Conservation (phyloP, 129 eudicot genomes). For the Ambrosia trifida region DNA sequence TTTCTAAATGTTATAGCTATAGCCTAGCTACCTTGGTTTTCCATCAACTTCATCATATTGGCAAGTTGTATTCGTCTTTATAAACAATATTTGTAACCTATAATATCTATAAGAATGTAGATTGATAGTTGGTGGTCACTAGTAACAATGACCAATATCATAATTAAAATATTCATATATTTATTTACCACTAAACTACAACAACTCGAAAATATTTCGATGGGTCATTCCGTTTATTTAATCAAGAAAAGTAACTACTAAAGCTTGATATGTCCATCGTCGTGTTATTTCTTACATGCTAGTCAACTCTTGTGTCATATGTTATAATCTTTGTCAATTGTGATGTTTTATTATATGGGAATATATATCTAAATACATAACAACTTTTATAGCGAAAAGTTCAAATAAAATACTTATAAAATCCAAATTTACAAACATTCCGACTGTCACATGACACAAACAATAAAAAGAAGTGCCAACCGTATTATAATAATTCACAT, state of each 20-base stretch:
- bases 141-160: neutral
- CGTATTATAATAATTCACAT: conserved; percentile 27
- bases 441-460: conserved; percentile 30
- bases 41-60: neutral
- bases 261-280: conserved; percentile 17
- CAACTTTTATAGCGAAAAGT: neutral
- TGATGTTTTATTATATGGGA: neutral
- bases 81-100: neutral
- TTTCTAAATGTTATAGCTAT: no score
- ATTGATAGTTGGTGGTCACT: neutral
- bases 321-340: conserved; percentile 10
- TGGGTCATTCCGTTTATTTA: conserved; percentile 4
- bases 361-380: neutral
- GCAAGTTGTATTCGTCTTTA: neutral
- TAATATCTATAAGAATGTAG: neutral
- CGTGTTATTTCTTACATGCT: conserved; percentile 11
- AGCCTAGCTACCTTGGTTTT: neutral
- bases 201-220: conserved; percentile 11
- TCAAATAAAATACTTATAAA: neutral
- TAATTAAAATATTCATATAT: neutral
- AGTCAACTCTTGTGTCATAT: conserved; percentile 25
- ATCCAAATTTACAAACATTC: neutral
- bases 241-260: conserved; percentile 25
- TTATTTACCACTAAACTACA: neutral
- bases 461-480: conserved; percentile 29